A percentile compares a stretch with the other conserved stretches of the same genome.
phyloP scores from a whole-genome alignment of 352 stramenopile genomes.

The Globisporangium irregulare region DNA sequence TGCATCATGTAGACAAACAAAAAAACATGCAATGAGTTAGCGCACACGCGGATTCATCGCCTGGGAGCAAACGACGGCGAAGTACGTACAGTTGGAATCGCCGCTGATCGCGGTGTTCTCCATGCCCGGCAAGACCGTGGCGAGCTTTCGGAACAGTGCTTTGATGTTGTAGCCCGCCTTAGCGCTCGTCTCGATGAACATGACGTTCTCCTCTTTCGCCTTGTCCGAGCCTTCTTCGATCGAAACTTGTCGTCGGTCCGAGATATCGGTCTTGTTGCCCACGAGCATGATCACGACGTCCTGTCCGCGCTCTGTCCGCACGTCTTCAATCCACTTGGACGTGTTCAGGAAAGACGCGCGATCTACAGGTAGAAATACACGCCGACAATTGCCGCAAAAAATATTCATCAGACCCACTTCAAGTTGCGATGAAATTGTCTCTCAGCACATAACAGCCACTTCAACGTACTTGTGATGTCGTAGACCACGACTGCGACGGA shows the following conservation, averaged over 20 bases:
- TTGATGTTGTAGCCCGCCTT: slow-evolving; percentile 99
- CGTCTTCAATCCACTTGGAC: slow-evolving; percentile 99
- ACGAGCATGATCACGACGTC: slow-evolving; percentile 99
- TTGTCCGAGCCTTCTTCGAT: slow-evolving; percentile 98
- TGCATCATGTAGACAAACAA: slow-evolving; percentile 22
- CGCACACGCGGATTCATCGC: not conserved
- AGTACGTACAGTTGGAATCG: slow-evolving; percentile 79
- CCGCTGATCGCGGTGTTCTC: slow-evolving; percentile 88
- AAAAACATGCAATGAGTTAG: not conserved
- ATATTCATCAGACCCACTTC: not conserved
- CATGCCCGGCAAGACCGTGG: slow-evolving; percentile 96
- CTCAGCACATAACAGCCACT: not conserved
- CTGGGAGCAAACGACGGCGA: not conserved
- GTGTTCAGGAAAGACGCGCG: slow-evolving; percentile 98
- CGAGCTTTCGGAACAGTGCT: slow-evolving; percentile 98
- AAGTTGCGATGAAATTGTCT: not conserved
- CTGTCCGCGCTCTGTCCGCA: slow-evolving; percentile 96
- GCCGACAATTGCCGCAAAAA: not conserved
- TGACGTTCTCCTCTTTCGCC: slow-evolving; percentile 96
- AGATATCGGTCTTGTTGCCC: slow-evolving; percentile 99
- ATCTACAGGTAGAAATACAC: slow-evolving; percentile 45
- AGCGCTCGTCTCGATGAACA: slow-evolving; percentile 99
- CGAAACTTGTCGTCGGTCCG: slow-evolving; percentile 94
- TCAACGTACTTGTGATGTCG: slow-evolving; percentile 95
- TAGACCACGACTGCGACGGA: slow-evolving; percentile 99